Percentiles rank a stretch among this genome's conserved stretches.
Evolutionary conservation across 305 asterid species (phyloP).

Genomic region (Euphrasia arctica): DNA sequence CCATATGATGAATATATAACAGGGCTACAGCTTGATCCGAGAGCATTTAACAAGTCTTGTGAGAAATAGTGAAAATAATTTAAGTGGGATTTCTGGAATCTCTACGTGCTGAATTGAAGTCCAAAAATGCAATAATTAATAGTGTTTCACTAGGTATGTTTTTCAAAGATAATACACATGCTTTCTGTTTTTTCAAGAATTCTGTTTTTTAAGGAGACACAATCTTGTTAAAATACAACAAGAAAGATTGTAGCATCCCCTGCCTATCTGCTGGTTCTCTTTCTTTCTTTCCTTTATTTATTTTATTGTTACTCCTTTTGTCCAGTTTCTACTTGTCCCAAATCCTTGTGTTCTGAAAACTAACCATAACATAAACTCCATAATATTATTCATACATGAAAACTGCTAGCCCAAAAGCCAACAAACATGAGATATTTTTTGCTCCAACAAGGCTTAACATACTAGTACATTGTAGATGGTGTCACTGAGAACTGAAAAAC

Average conservation of each 20-base stretch:
- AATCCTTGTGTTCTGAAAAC: neutral
- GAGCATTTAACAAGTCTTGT: too few relatives aligned
- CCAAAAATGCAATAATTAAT: too few relatives aligned
- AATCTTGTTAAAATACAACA: neutral
- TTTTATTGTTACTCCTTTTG: neutral
- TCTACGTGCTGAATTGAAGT: too few relatives aligned
- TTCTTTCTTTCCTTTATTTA: neutral
- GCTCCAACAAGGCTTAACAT: constrained; percentile 9
- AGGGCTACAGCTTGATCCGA: neutral
- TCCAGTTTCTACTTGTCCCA: neutral
- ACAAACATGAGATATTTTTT: neutral
- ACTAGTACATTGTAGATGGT: too few relatives aligned
- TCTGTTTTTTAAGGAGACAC: neutral
- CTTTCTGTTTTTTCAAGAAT: neutral
- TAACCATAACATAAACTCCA: constrained; percentile 2
- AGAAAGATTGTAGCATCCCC: neutral
- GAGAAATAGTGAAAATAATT: neutral
- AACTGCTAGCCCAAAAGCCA: constrained; percentile 4
- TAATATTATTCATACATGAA: constrained; percentile 1
- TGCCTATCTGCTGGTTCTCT: constrained; percentile 13
- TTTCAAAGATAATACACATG: neutral
- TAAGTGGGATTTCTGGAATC: neutral
- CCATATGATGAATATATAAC: neutral
- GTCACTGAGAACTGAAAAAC: too few relatives aligned
- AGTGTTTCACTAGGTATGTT: neutral